Conservation (phyloP, 768 basidiomycete species). For the Fomitopsis pulvina region DNA sequence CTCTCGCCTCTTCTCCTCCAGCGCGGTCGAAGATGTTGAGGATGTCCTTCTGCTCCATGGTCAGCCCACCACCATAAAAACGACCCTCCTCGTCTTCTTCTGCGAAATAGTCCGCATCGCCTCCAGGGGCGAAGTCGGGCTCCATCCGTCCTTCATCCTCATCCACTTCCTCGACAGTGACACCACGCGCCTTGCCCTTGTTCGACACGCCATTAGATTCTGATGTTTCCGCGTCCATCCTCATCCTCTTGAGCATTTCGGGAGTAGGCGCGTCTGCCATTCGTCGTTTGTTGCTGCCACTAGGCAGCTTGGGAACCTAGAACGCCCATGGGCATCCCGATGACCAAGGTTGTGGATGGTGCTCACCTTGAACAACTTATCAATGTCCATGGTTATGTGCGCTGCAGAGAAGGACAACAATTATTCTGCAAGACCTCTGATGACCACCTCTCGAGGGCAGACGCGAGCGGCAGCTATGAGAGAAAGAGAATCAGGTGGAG, state of each 20-base stretch:
- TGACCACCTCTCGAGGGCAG: too few species aligned
- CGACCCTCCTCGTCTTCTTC: constrained; percentile 92
- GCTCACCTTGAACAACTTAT: constrained; percentile 42
- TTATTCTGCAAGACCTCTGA: too few species aligned
- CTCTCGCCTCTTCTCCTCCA: constrained; percentile 52
- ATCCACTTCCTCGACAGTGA: constrained; percentile 58
- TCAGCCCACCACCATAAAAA: constrained; percentile 92
- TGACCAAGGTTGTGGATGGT: not conserved
- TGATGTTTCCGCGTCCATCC: constrained; percentile 35
- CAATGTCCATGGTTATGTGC: constrained; percentile 40
- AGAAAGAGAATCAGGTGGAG: too few species aligned
- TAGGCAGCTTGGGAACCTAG: constrained; percentile 64
- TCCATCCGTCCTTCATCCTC: constrained; percentile 34
- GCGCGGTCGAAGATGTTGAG: constrained; percentile 87
- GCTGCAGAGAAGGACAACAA: too few species aligned
- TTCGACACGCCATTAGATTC: constrained; percentile 3
- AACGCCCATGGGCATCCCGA: not conserved
- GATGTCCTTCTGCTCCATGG: constrained; percentile 90
- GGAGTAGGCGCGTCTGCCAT: constrained; percentile 71
- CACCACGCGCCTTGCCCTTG: constrained; percentile 33
- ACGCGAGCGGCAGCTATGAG: too few species aligned
- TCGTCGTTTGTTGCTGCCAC: constrained; percentile 61
- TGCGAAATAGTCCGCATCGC: constrained; percentile 83
- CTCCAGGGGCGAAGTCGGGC: constrained; percentile 70
- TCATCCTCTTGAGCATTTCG: constrained; percentile 80